These are phyloP conservation scores for Vigna angularis DNA, from an alignment of 306 rosid genomes.

Conservation along the genomic window DNA sequence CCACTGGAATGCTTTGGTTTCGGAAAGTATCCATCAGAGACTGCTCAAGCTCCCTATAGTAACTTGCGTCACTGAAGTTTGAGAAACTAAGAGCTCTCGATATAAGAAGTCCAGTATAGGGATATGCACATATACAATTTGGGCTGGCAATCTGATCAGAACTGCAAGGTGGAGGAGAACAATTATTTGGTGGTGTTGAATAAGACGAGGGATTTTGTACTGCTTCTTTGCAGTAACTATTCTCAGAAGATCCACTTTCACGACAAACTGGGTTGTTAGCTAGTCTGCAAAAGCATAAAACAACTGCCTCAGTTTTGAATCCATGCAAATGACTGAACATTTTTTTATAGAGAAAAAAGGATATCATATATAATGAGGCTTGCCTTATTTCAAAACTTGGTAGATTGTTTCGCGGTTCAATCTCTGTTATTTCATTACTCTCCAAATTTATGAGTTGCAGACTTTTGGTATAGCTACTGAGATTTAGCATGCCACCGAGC, in stretches of 20 bases:
- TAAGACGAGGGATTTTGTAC: constrained; percentile 38
- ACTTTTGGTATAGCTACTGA: constrained; percentile 40
- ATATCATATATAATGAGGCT: constrained; percentile 28
- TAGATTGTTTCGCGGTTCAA: neutral
- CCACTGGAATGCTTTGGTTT: constrained; percentile 47
- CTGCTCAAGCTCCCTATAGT: constrained; percentile 51
- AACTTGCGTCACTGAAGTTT: constrained; percentile 37
- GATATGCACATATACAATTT: constrained; percentile 74
- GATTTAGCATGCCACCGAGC: constrained; percentile 47
- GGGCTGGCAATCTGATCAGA: constrained; percentile 59
- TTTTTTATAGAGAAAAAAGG: neutral
- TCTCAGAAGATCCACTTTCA: constrained; percentile 27
- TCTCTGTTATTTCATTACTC: constrained; percentile 31
- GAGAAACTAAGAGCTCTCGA: constrained; percentile 69
- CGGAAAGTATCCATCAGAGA: constrained; percentile 30
- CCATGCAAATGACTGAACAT: neutral
- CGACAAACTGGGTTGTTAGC: constrained; percentile 56
- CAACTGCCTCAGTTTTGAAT: constrained; percentile 40
- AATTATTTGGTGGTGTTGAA: constrained; percentile 47
- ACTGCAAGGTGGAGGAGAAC: constrained; percentile 51
- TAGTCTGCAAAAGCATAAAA: constrained; percentile 56
- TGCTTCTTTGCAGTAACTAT: constrained; percentile 54
- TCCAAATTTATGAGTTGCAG: constrained; percentile 52
- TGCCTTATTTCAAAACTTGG: constrained; percentile 43
- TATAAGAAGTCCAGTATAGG: constrained; percentile 60